Evolutionary conservation across 2,329 filamentous ascomycete species (phyloP), one percentile per base, ranked within the genome.

Genomic region (Fusarium mangiferae): DNA sequence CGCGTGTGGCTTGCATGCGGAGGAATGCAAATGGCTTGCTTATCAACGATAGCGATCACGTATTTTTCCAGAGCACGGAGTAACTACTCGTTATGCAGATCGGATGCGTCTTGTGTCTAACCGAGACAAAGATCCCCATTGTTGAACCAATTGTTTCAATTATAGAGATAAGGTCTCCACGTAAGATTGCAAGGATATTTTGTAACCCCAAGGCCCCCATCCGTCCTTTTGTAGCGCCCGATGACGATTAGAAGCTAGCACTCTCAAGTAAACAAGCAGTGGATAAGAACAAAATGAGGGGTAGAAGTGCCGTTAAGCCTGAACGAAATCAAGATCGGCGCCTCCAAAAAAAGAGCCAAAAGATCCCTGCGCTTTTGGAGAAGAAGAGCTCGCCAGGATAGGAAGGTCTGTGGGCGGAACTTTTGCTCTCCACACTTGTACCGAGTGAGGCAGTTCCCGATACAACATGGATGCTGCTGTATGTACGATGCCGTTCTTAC

Each of bases 361-460:
- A 44, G 33, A 35, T 26, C 55, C 41, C 26, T 48, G n/a, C 33
- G 17, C 24, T 49, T 26, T 52, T 35, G 55, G 55, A 57, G 55
- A 46, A 46, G 14, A 24, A 6, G n/a, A 58, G 56, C 54, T 33
- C 42, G n/a, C 51, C 28, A 9, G 35, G 38, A 63, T 24, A 60
- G 61, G 54, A 48, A 63, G 61, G 54, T 63, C 17, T 22, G 26
- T 49, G 13, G 60, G 48, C 24, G 68, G 68, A 52, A 71, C 69
- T 72, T 72, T 72, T 72, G 68, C 62, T 72, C 63, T 42, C 69
- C 68, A 55, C 69, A 60, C 58, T 39, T 63, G 57, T 56, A 44
- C 69, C 62, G 49, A 49, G 58, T 72, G 45, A 33, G 68, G 63
- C 57, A 64, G 42, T 59, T 55, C 26, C 26, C 33, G 51, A 35